Base-by-base conservation (phyloP, 805 yeast species). In the Wickerhamiella azyma region DNA sequence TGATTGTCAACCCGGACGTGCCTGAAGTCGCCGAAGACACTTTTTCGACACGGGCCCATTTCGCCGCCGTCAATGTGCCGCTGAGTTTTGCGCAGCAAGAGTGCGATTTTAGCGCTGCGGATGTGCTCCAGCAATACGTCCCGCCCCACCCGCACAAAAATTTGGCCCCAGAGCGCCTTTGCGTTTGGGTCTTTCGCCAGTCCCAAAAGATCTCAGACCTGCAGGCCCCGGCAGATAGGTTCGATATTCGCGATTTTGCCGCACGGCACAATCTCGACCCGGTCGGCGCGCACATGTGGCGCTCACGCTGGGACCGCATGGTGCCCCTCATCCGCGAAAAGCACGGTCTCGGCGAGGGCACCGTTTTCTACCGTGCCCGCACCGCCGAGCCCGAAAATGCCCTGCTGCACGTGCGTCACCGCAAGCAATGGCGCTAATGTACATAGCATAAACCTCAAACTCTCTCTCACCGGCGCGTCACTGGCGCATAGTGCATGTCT, bases 111-210 rank as follows among this genome's bases (percentile, higher is more conserved):
- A 50, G 56, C 26, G 44, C 51, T 39, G 57, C 66, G 37, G 70
- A 66, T 39, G 75, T 65, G 47, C 69, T 77, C 52, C 68, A 71
- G 35, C 72, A 75, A 8, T 89, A 85, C 61, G 59, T 70, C 19
- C 95, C 98, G 21, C 83, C 96, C 39, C 74, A 74, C 24, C 95
- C 96, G 9, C 96, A 89, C 60, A 84, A 83, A 67, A 92, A 92
- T 62, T 70, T 81, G 3, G 85, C 84, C 37, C 69, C 69, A 28
- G 95, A 89, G 63, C 76, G 97, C 64, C 78, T 82, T 46, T 77
- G 83, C 43, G 75, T 85, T 37, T 88, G 96, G 96, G 94, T 86
- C 3, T 81, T 85, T 62, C 78, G 86, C 64, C 97, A 92, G 64
- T 49, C 61, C 3, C 58, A 52, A 2, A 54, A 52, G 26, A 35